Base-by-base conservation (phyloP, 345 rosid genomes). In the Anastatica hierochuntica region DNA sequence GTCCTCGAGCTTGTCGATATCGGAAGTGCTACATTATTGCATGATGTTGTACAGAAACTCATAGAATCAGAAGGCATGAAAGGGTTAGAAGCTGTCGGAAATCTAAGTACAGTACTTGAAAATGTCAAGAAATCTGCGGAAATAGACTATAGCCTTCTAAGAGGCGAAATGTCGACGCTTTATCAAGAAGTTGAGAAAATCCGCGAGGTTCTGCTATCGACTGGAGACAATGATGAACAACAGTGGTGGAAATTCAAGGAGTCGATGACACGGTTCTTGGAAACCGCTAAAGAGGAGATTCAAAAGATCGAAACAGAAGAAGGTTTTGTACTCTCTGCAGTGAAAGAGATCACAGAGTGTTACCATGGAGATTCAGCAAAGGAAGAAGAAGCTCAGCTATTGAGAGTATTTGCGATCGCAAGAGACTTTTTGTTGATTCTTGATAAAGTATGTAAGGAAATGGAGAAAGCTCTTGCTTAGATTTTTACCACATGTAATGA, bases 381-480 rank as follows among this genome's bases (percentile, higher is more conserved):
- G 43, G 65, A 58, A 58, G 95, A 85, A 72, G 87, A 86, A n/a
- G n/a, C n/a, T 44, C 88, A 79, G 61, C 77, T 81, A 0, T 72
- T 83, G 72, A 72, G 95, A 51, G 81, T 83, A 11, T 92, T 88
- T 41, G 54, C 64, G 53, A 86, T 85, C 21, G 80, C 85, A 5
- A 79, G 79, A 67, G 94, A 83, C 74, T 88, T 92, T 56, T 67
- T 81, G 30, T 67, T 80, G 2, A 64, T 72, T 43, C 82, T 92
- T 4, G 95, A 88, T 60, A 75, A 58, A 52, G 95, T 77, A 26
- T 81, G 95, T 77, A 85, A 73, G 69, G 79, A 83, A 66, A 85
- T 83, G 58, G 90, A 88, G n/a, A n/a, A n/a, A n/a, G n/a, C n/a
- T n/a, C n/a, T n/a, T n/a, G n/a, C n/a, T n/a, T n/a, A n/a, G n/a